Conservation (phyloP, 495 filamentous ascomycete genomes). For the Parachaetomium inaequale region DNA sequence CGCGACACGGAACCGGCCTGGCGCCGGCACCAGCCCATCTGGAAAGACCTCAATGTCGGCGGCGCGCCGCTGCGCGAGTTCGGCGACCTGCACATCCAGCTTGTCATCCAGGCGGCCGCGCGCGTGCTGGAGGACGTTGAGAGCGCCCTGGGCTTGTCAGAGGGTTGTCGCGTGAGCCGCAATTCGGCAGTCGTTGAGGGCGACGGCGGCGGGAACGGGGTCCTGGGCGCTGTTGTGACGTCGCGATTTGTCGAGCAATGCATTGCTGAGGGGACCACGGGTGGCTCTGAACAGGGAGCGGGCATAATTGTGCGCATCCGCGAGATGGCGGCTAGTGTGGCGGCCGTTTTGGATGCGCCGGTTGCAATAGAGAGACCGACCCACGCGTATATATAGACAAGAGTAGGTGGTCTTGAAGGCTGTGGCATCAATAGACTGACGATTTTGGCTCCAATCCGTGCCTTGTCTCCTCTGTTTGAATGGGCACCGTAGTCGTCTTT, state of each 20-base stretch:
- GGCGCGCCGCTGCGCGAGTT: background rate
- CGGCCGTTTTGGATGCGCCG: background rate
- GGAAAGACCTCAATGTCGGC: background rate
- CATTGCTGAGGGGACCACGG: background rate
- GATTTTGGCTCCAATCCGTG: no score
- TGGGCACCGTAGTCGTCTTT: no score
- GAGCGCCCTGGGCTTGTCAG: background rate
- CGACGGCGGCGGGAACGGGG: background rate
- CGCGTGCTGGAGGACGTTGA: conserved; percentile 1
- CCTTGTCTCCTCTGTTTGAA: no score
- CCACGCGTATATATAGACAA: background rate
- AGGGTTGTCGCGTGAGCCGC: background rate
- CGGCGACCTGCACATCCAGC: background rate
- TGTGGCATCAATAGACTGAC: background rate
- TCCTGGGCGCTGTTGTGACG: background rate
- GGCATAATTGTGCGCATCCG: background rate
- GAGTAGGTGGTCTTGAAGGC: background rate
- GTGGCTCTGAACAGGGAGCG: background rate
- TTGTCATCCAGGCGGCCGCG: background rate
- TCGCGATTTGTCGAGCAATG: background rate
- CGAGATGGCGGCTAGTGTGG: background rate
- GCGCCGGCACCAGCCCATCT: background rate
- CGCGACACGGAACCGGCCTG: background rate
- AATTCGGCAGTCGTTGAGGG: background rate
- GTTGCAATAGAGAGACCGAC: background rate